Base-by-base conservation (phyloP, 2,329 filamentous ascomycete species). In the Fusarium sp. region DNA sequence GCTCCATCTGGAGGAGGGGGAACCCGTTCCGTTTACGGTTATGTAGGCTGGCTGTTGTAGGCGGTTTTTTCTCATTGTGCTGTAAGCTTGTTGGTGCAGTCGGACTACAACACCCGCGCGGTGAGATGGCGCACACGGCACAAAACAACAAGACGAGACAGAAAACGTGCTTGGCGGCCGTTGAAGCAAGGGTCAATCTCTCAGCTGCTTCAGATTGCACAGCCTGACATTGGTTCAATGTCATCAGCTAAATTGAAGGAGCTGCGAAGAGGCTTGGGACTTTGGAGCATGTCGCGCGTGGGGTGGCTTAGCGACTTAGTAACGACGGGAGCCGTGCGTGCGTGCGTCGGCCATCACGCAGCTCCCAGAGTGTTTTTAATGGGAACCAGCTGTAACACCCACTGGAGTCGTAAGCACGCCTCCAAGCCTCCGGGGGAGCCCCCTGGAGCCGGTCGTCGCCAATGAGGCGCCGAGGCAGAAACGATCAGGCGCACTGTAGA, bases 401-500 rank as follows among this genome's bases (percentile, higher is more conserved):
- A 36, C 50, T 63, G 61, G 59, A 73, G 69, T 73, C 73, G 72
- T 74, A 74, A 73, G 72, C 72, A 65, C 72, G 69, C 72, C 72
- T 56, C 69, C 60, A 73, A 70, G 58, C 56, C 59, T 33, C 47
- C 47, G 47, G 47, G 47, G 47, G 47, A 52, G 14, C 60, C 45
- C 42, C 60, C 25, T 38, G 45, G 29, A n/a, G 31, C n/a, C 60
- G 27, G 25, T n/a, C 18, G 8, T 45, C 31, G 18, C 58, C 59
- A 50, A 62, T 62, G 59, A 62, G 60, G 16, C 47, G 27, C 71
- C 68, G 60, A 74, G 71, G 71, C 71, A 73, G 62, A 64, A 36
- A 60, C 47, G 27, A 3, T 31, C n/a, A 2, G 11, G 1, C 5
- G 14, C 58, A 74, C 71, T 74, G 71, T 74, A 16, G 0, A 7